Base-by-base conservation (phyloP, 2,329 filamentous ascomycete genomes). In the Neonectria hederae region DNA sequence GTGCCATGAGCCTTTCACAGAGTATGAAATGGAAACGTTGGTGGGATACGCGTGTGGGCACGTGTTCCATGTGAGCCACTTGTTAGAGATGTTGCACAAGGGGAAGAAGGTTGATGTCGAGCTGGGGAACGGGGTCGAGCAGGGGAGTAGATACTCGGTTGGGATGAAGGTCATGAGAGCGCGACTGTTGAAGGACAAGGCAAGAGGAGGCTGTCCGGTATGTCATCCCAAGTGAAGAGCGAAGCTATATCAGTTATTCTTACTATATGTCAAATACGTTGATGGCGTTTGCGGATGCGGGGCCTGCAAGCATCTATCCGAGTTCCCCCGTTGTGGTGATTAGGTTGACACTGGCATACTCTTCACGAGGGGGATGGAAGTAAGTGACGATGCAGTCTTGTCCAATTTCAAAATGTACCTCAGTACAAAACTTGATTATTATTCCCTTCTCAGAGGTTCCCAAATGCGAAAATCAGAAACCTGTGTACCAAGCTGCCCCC, bases 81-180 rank as follows among this genome's bases (percentile, higher is more conserved):
- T 96, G 19, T 78, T 95, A 14, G 83, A 84, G 69, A 79, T 80
- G 62, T 69, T 89, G 54, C 76, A 84, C 48, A 79, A 80, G 40
- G 84, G 72, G 58, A 83, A 79, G 76, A 77, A 76, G 26, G 75
- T 78, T 6, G 86, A 90, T 61, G 76, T 81, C 4, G 80, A 83
- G 3, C 80, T 86, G 28, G 81, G 80, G 2, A 81, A 77, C 17
- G 77, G 78, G 3, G 78, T 80, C 43, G 80, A 83, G 11, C 76
- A 81, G 17, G 78, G 77, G 59, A 77, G 79, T 26, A 84, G 86
- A 8, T 84, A 90, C 61, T 92, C 91, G 57, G 89, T 98, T 7
- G 92, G 93, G 0, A 88, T 90, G 30, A 97, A 97, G 79, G 93
- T 97, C 28, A 96, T 92, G 68, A 92, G 93, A 75, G 94, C 94